Percentiles rank a stretch among this genome's conserved stretches.
Evolutionary conservation across 148 eudicot species (phyloP).

Genomic region (Cornus suecica): DNA sequence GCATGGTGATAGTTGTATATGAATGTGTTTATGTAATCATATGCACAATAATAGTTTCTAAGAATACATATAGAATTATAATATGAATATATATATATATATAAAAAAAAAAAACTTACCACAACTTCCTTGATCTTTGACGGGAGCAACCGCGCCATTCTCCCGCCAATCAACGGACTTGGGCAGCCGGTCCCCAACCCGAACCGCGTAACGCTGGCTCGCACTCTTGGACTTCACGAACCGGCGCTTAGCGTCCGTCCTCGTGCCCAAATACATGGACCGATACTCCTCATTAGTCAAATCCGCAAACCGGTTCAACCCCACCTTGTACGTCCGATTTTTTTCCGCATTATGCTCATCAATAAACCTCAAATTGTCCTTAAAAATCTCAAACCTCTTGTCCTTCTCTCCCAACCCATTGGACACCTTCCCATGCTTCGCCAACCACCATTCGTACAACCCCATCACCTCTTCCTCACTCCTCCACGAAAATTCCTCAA

Average conservation of each 20-base stretch:
- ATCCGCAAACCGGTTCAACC: constrained; percentile 82
- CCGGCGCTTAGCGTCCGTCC: constrained; percentile 38
- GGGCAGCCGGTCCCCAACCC: constrained; percentile 53
- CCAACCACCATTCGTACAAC: constrained; percentile 59
- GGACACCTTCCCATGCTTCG: constrained; percentile 57
- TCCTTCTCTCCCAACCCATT: constrained; percentile 56
- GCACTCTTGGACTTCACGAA: constrained; percentile 34
- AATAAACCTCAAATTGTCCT: constrained; percentile 68
- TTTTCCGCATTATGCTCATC: constrained; percentile 59
- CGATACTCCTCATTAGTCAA: constrained; percentile 75
- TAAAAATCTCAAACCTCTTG: constrained; percentile 57
- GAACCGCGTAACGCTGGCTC: constrained; percentile 51
- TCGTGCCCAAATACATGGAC: constrained; percentile 55
- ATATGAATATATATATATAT: too few relatives aligned
- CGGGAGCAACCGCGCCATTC: constrained; percentile 67
- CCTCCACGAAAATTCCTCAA: constrained; percentile 5
- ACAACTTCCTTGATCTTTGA: constrained; percentile 82
- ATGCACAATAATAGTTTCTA: too few relatives aligned
- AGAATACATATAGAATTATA: too few relatives aligned
- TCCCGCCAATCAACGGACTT: constrained; percentile 75
- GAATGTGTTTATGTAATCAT: too few relatives aligned
- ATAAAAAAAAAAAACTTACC: too few relatives aligned
- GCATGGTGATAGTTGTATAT: too few relatives aligned
- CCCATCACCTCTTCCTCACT: constrained; percentile 52
- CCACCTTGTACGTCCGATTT: constrained; percentile 53